Evolutionary conservation across 768 basidiomycete species (phyloP), one percentile per base, ranked within the genome.

Genomic region (Hydnomerulius pinastri): DNA sequence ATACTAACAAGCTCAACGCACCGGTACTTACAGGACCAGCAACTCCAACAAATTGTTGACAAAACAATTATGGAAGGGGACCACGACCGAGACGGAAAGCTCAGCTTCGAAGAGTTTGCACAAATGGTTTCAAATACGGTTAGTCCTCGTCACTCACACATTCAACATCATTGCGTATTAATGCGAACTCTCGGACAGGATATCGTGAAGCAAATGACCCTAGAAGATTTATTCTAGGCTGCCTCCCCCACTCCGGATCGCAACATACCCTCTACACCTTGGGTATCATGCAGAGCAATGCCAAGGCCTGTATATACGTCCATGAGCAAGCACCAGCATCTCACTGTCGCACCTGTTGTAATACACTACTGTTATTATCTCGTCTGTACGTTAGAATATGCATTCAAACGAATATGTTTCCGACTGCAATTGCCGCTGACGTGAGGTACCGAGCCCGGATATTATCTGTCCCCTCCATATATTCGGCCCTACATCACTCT

Each of bases 11-110:
- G 56, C 25, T 35, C 20, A 12, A 17, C 27, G 33, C 17, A 17
- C 38, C 3, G 18, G 17, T 20, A 25, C 44, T 32, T 51, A 30
- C 66, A 96, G 92, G 97, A 99, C 67, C 91, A 96, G 66, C 97
- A 98, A 75, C 74, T 99, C 52, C 97, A 99, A 70, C 97, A 98
- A 69, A 99, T 99, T 52, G 97, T 99, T 15, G 97, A 99, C 72
- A 99, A 99, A 77, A 98, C 97, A 8, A 99, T 99, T 68, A 94
- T 99, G 93, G 97, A 99, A 72, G 97, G 95, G 10, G 97, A 99
- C 66, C 89, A 92, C 67, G 95, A 99, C 64, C 94, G 91, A 2
- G 97, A 99, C 66, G 97, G 97, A 23, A 98, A 95, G 70, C 79
- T 99, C 53, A 92, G 83, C 71, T 99, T 99, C 60, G 94, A 97